These are phyloP conservation scores for Phytopythium kandeliae DNA, from an alignment of 352 stramenopile genomes.

Conservation along the genomic window DNA sequence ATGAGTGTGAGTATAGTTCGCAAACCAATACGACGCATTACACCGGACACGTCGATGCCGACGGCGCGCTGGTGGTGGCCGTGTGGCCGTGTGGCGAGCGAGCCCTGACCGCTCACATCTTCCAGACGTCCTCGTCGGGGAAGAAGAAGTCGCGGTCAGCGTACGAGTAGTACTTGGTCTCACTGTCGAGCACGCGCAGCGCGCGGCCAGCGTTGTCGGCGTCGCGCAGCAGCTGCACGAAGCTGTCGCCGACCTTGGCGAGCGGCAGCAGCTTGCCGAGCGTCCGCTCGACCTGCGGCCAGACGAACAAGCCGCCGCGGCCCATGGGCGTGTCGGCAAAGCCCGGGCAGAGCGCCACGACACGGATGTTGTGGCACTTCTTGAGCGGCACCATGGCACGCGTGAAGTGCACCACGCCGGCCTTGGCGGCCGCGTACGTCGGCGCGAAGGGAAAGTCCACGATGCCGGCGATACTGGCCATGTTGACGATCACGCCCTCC, in stretches of 20 bases:
- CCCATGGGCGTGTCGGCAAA: slow-evolving; percentile 48
- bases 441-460: slow-evolving; percentile 30
- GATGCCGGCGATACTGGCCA: slow-evolving; percentile 35
- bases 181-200: not conserved
- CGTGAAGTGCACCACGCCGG: slow-evolving; percentile 47
- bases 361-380: slow-evolving; percentile 37
- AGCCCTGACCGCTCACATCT: too few relatives aligned
- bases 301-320: slow-evolving; percentile 11
- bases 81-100: too few relatives aligned
- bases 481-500: slow-evolving; percentile 46
- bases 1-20: not conserved
- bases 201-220: slow-evolving; percentile 24
- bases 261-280: slow-evolving; percentile 19
- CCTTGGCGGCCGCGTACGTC: slow-evolving; percentile 46
- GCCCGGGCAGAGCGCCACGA: slow-evolving; percentile 31
- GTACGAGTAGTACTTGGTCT: slow-evolving; percentile 1
- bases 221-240: slow-evolving; percentile 25
- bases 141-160: slow-evolving; percentile 1
- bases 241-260: slow-evolving; percentile 25
- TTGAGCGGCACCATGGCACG: slow-evolving; percentile 31
- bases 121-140: slow-evolving; percentile 2
- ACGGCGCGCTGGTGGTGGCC: too few relatives aligned
- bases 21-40: not conserved
- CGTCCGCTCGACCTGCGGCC: slow-evolving; percentile 15
- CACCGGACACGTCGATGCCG: not conserved